These are phyloP conservation scores for Crithidia expoeki DNA, from an alignment of 208 protist genomes.

Conservation along the genomic window DNA sequence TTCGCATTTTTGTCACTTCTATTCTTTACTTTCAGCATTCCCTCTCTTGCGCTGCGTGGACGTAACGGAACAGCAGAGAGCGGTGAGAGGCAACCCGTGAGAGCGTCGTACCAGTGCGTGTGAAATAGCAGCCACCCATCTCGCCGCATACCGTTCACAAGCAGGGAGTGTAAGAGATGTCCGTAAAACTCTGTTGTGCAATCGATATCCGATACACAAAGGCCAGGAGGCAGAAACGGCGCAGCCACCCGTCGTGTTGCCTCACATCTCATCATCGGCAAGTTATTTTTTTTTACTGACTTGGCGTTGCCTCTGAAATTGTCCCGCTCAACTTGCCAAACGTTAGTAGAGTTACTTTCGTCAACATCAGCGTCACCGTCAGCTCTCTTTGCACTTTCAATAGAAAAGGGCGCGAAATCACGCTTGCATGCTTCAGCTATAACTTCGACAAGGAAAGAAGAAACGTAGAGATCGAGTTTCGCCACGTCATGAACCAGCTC, in stretches of 20 bases:
- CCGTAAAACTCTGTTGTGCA: not conserved
- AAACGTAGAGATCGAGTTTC: slow-evolving; percentile 6
- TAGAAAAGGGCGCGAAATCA: not conserved
- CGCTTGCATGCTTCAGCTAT: not conserved
- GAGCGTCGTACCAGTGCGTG: slow-evolving; percentile 40
- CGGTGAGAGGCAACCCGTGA: not conserved
- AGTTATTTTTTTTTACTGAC: not conserved
- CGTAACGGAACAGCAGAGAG: not conserved
- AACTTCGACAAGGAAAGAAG: not conserved
- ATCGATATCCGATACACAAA: not conserved
- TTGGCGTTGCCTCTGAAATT: too few relatives aligned
- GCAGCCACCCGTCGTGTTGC: not conserved
- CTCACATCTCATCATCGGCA: not conserved
- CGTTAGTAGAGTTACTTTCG: too few relatives aligned
- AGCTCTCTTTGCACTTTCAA: not conserved
- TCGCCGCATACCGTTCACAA: slow-evolving; percentile 28
- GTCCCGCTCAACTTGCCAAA: too few relatives aligned
- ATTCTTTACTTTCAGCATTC: too few relatives aligned
- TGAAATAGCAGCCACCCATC: slow-evolving; percentile 42
- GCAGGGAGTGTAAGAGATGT: slow-evolving; percentile 1
- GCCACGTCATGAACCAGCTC: not conserved
- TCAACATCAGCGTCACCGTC: not conserved
- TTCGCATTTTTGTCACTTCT: not conserved
- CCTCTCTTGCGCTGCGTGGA: not conserved
- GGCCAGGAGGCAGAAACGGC: not conserved